Evolutionary conservation across 768 basidiomycete species (phyloP), one percentile per base, ranked within the genome.

Genomic region (Pulveroboletus sp.): DNA sequence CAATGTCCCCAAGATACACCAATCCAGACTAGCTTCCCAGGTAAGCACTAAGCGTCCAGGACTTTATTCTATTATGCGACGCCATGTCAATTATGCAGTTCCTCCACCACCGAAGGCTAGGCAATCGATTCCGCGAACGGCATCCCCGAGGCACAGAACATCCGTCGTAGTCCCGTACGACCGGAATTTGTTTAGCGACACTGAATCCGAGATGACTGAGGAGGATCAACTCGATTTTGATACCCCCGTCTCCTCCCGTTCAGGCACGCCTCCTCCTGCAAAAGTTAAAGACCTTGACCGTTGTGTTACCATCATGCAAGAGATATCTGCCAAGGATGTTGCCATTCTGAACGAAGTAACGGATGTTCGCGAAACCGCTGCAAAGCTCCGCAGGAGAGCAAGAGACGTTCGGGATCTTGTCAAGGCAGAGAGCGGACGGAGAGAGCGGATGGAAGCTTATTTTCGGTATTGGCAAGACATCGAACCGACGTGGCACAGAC

Each of bases 401-500:
- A 55, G 56, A 38, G 56, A 60, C n/a, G 36, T 60, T 24, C 61
- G 66, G 9, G 57, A 59, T 4, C 52, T 62, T 8, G 55, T 56
- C 1, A 57, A 57, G 41, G 61, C 55, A 0, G 63, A 67, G 47
- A 48, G 13, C 27, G 63, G 54, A 14, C 53, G 67, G 13, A 50
- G 63, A 43, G 58, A 59, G 39, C 50, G 67, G 13, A 59, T 69
- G 56, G 59, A 67, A 17, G 28, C 51, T 8, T 68, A 56, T 24
- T 69, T 62, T 33, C 46, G 49, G 28, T 58, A 65, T 31, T 69
- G 68, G 64, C 54, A 56, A 26, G 52, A 69, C 26, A 58, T 54
- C 5, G 51, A 57, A 11, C 55, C 57, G 2, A 42, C 5, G 5
- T 64, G 68, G 64, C 53, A 57, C 33, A 57, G 55, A 24, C 10